These are phyloP conservation scores for Boletus semigastroideus DNA, from an alignment of 1,284 basidiomycete genomes.

Conservation along the genomic window DNA sequence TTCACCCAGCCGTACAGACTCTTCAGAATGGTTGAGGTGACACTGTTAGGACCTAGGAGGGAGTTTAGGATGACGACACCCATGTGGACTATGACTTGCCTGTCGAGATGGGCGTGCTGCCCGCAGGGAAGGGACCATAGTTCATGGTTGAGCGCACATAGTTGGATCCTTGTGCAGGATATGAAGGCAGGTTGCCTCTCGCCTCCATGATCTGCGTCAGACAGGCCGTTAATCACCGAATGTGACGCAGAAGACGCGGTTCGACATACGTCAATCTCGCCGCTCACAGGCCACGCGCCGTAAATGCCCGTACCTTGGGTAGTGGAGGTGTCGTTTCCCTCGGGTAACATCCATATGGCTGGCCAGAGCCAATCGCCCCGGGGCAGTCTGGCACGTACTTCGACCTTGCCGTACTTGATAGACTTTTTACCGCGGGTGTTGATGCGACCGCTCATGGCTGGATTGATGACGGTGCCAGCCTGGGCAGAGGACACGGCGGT, in stretches of 20 bases:
- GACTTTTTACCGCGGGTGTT: slow-evolving; percentile 61
- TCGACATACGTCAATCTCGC: slow-evolving; percentile 65
- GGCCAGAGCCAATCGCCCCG: slow-evolving; percentile 78
- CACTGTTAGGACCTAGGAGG: slow-evolving; percentile 12
- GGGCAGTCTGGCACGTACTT: slow-evolving; percentile 50
- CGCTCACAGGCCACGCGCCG: slow-evolving; percentile 72
- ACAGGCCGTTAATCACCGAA: not conserved
- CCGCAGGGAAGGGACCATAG: slow-evolving; percentile 59
- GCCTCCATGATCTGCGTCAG: slow-evolving; percentile 66
- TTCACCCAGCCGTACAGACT: slow-evolving; percentile 64
- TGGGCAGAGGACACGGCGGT: slow-evolving; percentile 61
- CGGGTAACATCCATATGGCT: slow-evolving; percentile 81
- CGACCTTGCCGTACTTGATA: slow-evolving; percentile 72
- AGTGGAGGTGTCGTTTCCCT: slow-evolving; percentile 38
- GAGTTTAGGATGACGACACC: not conserved
- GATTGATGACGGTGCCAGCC: slow-evolving; percentile 71
- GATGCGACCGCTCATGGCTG: slow-evolving; percentile 73
- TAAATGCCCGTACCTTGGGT: slow-evolving; percentile 45
- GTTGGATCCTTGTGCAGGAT: slow-evolving; percentile 67
- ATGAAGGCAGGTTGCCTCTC: slow-evolving; percentile 62
- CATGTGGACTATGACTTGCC: slow-evolving; percentile 40
- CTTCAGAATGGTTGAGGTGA: slow-evolving; percentile 26
- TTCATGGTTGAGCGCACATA: slow-evolving; percentile 73
- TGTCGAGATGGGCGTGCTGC: slow-evolving; percentile 46
- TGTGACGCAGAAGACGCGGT: not conserved